phyloP scores from a whole-genome alignment of 768 basidiomycete genomes.

The Galerina marginata region DNA sequence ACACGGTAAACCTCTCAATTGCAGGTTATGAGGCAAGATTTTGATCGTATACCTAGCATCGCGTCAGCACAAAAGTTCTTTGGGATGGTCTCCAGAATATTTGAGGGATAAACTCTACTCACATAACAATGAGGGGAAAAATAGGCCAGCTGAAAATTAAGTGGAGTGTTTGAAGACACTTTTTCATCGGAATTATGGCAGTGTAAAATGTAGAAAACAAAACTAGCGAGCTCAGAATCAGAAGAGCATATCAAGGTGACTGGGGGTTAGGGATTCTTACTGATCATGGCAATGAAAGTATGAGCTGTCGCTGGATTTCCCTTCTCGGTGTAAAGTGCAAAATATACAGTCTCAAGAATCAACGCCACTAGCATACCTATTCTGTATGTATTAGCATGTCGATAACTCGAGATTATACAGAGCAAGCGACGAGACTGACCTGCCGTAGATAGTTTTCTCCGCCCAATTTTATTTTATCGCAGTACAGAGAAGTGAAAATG shows the following conservation, averaged over 20 bases:
- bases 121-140: slow-evolving; percentile 39
- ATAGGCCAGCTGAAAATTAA: slow-evolving; percentile 30
- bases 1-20: slow-evolving; percentile 71
- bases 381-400: no score
- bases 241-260: no score
- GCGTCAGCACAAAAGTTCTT: neutral
- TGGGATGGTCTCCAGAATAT: neutral
- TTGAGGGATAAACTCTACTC: slow-evolving; percentile 4
- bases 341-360: slow-evolving; percentile 60
- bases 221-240: neutral
- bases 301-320: slow-evolving; percentile 48
- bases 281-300: slow-evolving; percentile 57
- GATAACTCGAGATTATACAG: no score
- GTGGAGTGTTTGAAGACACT: neutral
- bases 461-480: slow-evolving; percentile 52
- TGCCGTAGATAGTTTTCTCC: slow-evolving; percentile 50
- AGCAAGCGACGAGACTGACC: neutral
- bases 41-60: slow-evolving; percentile 33
- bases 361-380: slow-evolving; percentile 57
- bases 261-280: slow-evolving; percentile 17
- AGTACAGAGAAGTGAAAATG: slow-evolving; percentile 32
- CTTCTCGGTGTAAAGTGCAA: slow-evolving; percentile 41
- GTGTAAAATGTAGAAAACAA: slow-evolving; percentile 17
- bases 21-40: slow-evolving; percentile 42
- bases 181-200: neutral